These are phyloP conservation scores for Postia placenta DNA, from an alignment of 768 basidiomycete genomes.

Conservation along the genomic window DNA sequence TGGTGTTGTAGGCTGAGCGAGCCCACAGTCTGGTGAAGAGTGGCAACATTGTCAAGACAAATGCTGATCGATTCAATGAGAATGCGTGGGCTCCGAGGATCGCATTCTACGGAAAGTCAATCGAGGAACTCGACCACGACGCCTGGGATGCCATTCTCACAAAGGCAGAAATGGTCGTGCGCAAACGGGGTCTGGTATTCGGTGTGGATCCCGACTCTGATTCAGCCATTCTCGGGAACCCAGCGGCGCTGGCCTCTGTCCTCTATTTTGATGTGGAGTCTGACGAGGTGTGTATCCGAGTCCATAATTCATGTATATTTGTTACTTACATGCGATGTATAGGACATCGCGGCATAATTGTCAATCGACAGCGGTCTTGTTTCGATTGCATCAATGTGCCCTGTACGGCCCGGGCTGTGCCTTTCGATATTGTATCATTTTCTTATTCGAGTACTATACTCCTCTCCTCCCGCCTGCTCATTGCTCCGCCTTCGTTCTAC, in stretches of 20 bases:
- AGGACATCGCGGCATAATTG: not conserved
- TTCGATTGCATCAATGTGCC: not conserved
- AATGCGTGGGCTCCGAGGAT: not conserved
- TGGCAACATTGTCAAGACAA: not conserved
- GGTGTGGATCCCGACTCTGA: not conserved
- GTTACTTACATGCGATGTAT: not conserved
- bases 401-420: not conserved
- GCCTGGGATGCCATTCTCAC: not conserved
- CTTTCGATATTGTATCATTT: not conserved
- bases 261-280: not conserved
- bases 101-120: not conserved
- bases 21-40: not conserved
- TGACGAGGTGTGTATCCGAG: not conserved
- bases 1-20: not conserved
- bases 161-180: not conserved
- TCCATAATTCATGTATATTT: not conserved
- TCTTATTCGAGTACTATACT: not conserved
- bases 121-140: not conserved
- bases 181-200: too few relatives aligned
- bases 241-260: not conserved
- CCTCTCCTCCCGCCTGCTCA: not conserved
- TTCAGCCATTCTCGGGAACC: not conserved
- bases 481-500: not conserved
- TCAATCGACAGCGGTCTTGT: not conserved
- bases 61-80: not conserved